phyloP scores from a whole-genome alignment of 1,284 basidiomycete genomes.

The Cutaneotrichosporon sp. region DNA sequence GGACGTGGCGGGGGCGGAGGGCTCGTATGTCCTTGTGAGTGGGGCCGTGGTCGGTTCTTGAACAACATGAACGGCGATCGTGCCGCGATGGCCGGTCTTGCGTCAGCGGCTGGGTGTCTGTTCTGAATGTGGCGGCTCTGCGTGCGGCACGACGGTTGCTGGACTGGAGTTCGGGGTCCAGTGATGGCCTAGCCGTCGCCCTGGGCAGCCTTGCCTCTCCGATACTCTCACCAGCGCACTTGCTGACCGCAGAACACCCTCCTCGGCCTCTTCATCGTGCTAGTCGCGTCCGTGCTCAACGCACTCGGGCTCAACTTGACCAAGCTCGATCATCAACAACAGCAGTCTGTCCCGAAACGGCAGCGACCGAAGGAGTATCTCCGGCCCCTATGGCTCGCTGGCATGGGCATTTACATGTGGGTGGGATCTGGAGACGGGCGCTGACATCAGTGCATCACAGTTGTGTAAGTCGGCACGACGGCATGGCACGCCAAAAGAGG shows the following conservation, averaged over 20 bases:
- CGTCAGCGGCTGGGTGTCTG: too few species aligned
- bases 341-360: constrained; percentile 38
- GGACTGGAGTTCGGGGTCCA: too few species aligned
- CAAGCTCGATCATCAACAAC: constrained; percentile 47
- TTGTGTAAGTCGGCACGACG: too few species aligned
- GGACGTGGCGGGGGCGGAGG: constrained; percentile 17
- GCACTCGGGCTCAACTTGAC: constrained; percentile 49
- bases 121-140: too few species aligned
- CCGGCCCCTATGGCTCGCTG: constrained; percentile 45
- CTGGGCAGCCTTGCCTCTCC: too few species aligned
- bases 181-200: too few species aligned
- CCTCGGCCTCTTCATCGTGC: constrained; percentile 48
- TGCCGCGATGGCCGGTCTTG: too few species aligned
- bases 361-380: constrained; percentile 42
- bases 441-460: constrained; percentile 41
- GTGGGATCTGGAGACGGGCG: constrained; percentile 8
- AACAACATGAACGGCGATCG: too few species aligned
- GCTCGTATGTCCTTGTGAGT: constrained; percentile 26
- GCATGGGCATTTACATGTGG: constrained; percentile 50
- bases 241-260: constrained; percentile 41
- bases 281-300: constrained; percentile 42
- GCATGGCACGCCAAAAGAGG: too few species aligned
- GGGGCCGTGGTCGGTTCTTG: not conserved
- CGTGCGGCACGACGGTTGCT: too few species aligned
- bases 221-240: not conserved